Base-by-base conservation (phyloP, 1,284 basidiomycete genomes). In the Trametes hirsuta region DNA sequence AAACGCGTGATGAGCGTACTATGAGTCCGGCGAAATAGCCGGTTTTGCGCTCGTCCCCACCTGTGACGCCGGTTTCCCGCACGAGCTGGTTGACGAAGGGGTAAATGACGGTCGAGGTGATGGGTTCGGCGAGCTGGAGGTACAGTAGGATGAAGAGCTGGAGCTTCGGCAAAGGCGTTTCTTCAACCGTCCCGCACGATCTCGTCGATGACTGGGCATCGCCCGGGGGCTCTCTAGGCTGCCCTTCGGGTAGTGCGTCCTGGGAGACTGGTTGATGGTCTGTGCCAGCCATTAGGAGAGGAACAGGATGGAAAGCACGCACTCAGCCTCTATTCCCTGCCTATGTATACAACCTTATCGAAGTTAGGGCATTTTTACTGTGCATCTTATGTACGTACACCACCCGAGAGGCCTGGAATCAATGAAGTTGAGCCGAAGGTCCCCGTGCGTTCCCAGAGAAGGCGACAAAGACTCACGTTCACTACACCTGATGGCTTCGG, bases 71-170 rank as follows among this genome's bases (percentile, higher is more conserved):
- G 50, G 87, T 77, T 61, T 86, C 84, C 22, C 85, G 79, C 44
- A 84, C 75, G 30, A 84, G 71, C 76, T 82, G 62, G 46, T 67
- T 68, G 58, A 55, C 71, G 53, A 79, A 80, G 60, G 90, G 91
- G 45, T 85, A 85, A 60, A 92, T 89, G 62, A 90, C 84, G 52
- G 87, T 83, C 4, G 83, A 84, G 0, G 79, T 78, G 57, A 85
- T 74, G 4, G 84, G 81, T 46, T 84, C 83, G 0, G 80, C 68
- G 25, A 84, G 72, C 68, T 90, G 87, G 36, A 88, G 75, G 62
- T 87, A 77, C 47, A 89, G 66, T 12, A 88, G 73, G 59, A 90
- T 80, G 39, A 77, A 80, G 60, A 90, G 79, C 73, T 90, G 87
- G 53, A 78, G 74, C 79, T 82, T 85, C 37, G 88, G 87, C 44